Conservation (phyloP, 2,329 filamentous ascomycete genomes). For the Xylariaceae sp. region DNA sequence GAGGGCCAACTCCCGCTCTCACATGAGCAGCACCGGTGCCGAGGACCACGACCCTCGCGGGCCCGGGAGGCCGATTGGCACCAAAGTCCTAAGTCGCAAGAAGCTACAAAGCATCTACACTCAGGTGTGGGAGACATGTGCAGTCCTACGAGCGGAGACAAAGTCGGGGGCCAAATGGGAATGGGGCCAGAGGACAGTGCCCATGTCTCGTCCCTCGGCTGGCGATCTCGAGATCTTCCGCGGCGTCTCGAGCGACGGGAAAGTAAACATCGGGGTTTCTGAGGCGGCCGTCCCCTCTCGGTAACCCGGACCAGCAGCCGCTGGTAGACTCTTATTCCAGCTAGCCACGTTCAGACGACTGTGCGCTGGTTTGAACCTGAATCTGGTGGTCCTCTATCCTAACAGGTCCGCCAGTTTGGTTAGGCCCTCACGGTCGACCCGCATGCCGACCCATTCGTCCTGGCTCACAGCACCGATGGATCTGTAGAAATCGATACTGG, state of each 20-base stretch:
- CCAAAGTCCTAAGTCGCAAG: conserved; percentile 30
- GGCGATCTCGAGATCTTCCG: conserved; percentile 40
- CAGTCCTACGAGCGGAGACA: conserved; percentile 28
- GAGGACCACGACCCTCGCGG: conserved; percentile 28
- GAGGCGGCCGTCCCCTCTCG: no score
- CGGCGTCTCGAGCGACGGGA: conserved; percentile 30
- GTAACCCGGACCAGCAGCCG: no score
- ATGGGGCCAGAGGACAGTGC: no score
- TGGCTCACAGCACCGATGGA: conserved; percentile 58
- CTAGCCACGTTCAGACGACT: no score
- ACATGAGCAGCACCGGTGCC: conserved; percentile 29
- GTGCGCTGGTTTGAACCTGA: no score
- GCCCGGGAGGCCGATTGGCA: conserved; percentile 23
- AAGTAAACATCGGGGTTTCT: no score
- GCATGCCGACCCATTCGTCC: conserved; percentile 68
- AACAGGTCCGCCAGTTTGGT: conserved; percentile 47
- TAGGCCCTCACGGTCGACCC: conserved; percentile 62
- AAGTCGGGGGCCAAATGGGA: conserved; percentile 18
- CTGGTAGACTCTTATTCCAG: no score
- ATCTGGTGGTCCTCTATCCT: no score
- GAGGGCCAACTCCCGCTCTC: conserved; percentile 25
- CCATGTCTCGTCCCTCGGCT: conserved; percentile 23
- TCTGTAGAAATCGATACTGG: conserved; percentile 81
- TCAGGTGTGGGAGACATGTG: conserved; percentile 19
- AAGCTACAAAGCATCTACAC: conserved; percentile 38